Percentiles rank a stretch among this genome's conserved stretches.
Evolutionary conservation across 108 stramenopile species (phyloP).

Genomic region (Fistulifera pelliculosa): DNA sequence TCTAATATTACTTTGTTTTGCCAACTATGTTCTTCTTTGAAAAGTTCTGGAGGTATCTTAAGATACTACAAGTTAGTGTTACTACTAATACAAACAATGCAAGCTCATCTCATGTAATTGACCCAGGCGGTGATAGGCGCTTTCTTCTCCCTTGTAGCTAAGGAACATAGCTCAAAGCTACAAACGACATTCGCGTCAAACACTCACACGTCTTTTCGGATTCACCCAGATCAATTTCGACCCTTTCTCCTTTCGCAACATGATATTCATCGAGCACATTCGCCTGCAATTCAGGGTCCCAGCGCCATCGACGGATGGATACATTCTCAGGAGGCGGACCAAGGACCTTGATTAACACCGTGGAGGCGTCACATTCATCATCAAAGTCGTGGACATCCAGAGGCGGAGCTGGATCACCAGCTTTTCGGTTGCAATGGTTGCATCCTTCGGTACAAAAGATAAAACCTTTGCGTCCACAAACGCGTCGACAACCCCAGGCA

Average conservation of each 20-base stretch:
- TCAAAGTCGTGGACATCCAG: constrained; percentile 28
- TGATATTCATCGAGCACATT: constrained; percentile 4
- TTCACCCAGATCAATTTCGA: no score
- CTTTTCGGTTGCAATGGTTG: constrained; percentile 18
- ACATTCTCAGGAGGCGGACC: constrained; percentile 40
- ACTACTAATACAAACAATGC: no score
- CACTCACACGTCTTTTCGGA: no score
- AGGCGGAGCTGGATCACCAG: constrained; percentile 37
- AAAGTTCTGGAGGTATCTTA: no score
- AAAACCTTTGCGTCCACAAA: constrained; percentile 35
- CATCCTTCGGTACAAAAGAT: constrained; percentile 47
- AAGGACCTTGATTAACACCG: constrained; percentile 24
- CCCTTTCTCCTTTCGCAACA: background rate
- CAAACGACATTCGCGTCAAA: no score
- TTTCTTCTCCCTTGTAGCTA: no score
- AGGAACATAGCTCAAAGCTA: no score
- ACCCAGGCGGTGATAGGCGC: no score
- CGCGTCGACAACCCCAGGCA: constrained; percentile 28
- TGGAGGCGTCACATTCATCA: constrained; percentile 39
- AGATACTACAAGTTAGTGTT: no score
- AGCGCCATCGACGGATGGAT: constrained; percentile 28
- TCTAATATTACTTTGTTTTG: no score
- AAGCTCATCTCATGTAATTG: no score
- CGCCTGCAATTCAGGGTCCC: constrained; percentile 21
- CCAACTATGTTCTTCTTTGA: no score